phyloP scores from a whole-genome alignment of 2,329 filamentous ascomycete genomes.

The Colletotrichum tabaci region DNA sequence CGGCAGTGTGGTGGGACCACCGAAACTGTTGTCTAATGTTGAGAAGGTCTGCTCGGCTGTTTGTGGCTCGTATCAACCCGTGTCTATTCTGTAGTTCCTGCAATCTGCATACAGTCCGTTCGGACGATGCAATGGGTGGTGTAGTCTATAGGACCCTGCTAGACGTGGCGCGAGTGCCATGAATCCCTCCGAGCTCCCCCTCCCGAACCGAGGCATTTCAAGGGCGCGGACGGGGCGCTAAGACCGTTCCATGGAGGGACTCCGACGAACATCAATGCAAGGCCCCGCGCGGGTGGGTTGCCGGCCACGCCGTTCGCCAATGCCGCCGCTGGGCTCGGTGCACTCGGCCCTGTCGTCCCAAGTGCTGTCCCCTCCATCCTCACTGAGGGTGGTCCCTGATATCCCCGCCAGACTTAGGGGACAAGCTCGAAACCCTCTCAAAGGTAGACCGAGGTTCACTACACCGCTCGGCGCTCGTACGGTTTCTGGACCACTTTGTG shows the following conservation, averaged over 20 bases:
- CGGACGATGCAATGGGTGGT: neutral
- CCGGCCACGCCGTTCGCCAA: conserved; percentile 28
- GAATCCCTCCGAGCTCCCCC: neutral
- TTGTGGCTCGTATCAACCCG: neutral
- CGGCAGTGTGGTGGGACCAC: neutral
- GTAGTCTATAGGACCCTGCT: conserved; percentile 1
- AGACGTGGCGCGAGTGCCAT: neutral
- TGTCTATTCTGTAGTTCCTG: neutral
- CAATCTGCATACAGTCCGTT: neutral
- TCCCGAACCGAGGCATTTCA: conserved; percentile 36
- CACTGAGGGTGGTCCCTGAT: neutral
- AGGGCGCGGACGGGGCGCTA: conserved; percentile 28
- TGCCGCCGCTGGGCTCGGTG: conserved; percentile 18
- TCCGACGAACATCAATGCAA: conserved; percentile 24
- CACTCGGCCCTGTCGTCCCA: conserved; percentile 19
- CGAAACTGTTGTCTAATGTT: neutral
- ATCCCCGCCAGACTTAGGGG: neutral
- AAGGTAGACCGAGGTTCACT: conserved; percentile 27
- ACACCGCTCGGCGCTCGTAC: conserved; percentile 28
- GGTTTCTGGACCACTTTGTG: neutral
- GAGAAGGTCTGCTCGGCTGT: neutral
- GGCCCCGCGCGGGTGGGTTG: conserved; percentile 38
- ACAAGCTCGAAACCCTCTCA: neutral
- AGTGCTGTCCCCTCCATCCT: conserved; percentile 14
- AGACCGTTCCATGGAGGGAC: conserved; percentile 34